phyloP scores from a whole-genome alignment of 106 monocot species.

The Acorus gramineus region DNA sequence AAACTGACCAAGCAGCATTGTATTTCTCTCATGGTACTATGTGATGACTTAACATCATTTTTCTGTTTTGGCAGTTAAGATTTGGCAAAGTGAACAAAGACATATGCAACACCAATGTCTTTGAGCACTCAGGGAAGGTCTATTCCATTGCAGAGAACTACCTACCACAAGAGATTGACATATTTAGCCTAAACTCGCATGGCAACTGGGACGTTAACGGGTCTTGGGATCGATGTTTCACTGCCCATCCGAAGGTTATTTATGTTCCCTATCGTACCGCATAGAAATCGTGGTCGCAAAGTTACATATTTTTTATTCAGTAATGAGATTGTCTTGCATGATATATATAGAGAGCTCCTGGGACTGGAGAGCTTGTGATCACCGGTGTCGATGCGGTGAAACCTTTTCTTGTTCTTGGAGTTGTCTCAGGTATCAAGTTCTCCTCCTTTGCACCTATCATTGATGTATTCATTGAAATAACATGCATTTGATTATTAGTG shows the following conservation, averaged over 20 bases:
- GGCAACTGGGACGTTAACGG: slow-evolving; percentile 27
- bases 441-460: too few species aligned
- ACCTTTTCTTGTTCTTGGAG: slow-evolving; percentile 43
- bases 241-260: slow-evolving; percentile 39
- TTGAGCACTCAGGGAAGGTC: slow-evolving; percentile 33
- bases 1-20: too few species aligned
- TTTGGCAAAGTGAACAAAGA: slow-evolving; percentile 34
- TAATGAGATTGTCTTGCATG: not conserved
- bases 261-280: not conserved
- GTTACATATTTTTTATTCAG: not conserved
- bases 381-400: slow-evolving; percentile 24
- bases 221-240: slow-evolving; percentile 49
- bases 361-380: slow-evolving; percentile 50
- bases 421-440: slow-evolving; percentile 32
- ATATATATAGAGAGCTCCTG: slow-evolving; percentile 26
- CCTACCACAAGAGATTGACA: slow-evolving; percentile 30
- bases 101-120: slow-evolving; percentile 42
- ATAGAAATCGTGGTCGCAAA: too few species aligned
- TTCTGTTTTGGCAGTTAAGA: slow-evolving; percentile 20
- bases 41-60: too few species aligned
- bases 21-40: too few species aligned
- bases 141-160: slow-evolving; percentile 29
- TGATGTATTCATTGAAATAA: not conserved
- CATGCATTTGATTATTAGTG: not conserved
- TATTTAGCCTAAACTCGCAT: slow-evolving; percentile 18